Percentiles rank a stretch among this genome's conserved stretches.
Conservation (phyloP, 2,329 filamentous ascomycete genomes). For the Clonostachys rhizophaga region DNA sequence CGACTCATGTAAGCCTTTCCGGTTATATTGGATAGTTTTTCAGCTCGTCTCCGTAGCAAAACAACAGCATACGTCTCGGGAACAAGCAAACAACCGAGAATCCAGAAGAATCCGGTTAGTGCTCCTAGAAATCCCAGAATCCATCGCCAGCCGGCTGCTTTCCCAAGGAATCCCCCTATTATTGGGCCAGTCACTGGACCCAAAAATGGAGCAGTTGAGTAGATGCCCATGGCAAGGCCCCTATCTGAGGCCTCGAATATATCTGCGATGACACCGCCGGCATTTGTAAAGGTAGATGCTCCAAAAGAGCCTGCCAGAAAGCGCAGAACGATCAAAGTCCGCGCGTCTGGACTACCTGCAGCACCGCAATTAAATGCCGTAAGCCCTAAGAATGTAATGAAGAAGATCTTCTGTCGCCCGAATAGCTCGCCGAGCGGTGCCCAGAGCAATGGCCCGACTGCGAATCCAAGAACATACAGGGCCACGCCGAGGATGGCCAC, state of each 20-base stretch:
- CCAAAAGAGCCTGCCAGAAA: slow-evolving; percentile 57
- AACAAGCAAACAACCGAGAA: slow-evolving; percentile 34
- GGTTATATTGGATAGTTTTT: slow-evolving; percentile 35
- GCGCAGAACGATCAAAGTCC: slow-evolving; percentile 52
- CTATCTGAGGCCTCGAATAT: slow-evolving; percentile 45
- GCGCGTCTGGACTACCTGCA: slow-evolving; percentile 36
- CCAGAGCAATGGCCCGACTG: slow-evolving; percentile 10
- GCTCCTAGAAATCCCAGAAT: slow-evolving; percentile 51
- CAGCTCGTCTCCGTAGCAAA: slow-evolving; percentile 39
- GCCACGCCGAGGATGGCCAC: slow-evolving; percentile 66
- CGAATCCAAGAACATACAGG: slow-evolving; percentile 52
- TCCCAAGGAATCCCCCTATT: slow-evolving; percentile 51
- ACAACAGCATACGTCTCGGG: slow-evolving; percentile 51
- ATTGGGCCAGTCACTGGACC: slow-evolving; percentile 52
- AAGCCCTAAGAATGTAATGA: slow-evolving; percentile 27
- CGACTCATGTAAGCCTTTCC: slow-evolving; percentile 44
- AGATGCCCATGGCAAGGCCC: slow-evolving; percentile 48
- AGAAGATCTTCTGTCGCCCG: slow-evolving; percentile 51
- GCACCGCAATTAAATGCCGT: slow-evolving; percentile 35
- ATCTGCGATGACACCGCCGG: slow-evolving; percentile 52
- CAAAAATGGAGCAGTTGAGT: slow-evolving; percentile 53
- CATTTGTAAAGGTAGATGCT: slow-evolving; percentile 50
- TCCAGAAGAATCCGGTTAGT: slow-evolving; percentile 48
- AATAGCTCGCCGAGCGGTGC: slow-evolving; percentile 8
- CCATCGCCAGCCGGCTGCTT: slow-evolving; percentile 55